These are phyloP conservation scores for Aspergillus pseudoglaucus DNA, from an alignment of 2,329 filamentous ascomycete species.

Conservation along the genomic window DNA sequence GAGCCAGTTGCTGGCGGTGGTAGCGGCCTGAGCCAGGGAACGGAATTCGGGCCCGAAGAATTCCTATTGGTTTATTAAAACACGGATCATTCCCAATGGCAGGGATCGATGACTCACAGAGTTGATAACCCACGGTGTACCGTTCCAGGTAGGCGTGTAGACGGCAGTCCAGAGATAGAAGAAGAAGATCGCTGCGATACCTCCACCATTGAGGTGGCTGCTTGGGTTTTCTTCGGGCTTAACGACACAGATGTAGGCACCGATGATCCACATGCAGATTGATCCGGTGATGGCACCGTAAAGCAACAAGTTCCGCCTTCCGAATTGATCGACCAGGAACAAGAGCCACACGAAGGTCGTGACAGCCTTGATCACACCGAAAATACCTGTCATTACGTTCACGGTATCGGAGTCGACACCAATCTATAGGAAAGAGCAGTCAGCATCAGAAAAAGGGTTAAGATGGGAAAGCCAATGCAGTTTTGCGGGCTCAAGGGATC, in stretches of 20 bases:
- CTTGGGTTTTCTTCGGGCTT: conserved; percentile 21
- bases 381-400: conserved; percentile 56
- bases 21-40: conserved; percentile 64
- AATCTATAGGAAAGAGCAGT: no score
- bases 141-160: conserved; percentile 68
- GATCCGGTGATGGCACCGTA: conserved; percentile 56
- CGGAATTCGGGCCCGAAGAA: conserved; percentile 68
- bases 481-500: conserved; percentile 52
- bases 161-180: conserved; percentile 63
- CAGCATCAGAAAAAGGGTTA: no score
- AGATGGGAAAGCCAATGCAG: conserved; percentile 39
- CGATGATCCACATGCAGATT: conserved; percentile 28
- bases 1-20: conserved; percentile 36
- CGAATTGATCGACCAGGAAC: conserved; percentile 59
- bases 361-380: conserved; percentile 65
- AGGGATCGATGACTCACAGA: conserved; percentile 19
- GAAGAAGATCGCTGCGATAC: conserved; percentile 50
- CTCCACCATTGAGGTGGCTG: conserved; percentile 17
- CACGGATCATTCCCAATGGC: no score
- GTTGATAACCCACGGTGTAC: conserved; percentile 70
- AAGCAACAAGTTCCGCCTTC: conserved; percentile 58
- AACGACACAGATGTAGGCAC: conserved; percentile 28
- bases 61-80: conserved; percentile 27
- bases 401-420: no score
- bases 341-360: conserved; percentile 65